These are phyloP conservation scores for Ashbya aceris DNA, from an alignment of 1,139 yeast genomes.

Conservation along the genomic window DNA sequence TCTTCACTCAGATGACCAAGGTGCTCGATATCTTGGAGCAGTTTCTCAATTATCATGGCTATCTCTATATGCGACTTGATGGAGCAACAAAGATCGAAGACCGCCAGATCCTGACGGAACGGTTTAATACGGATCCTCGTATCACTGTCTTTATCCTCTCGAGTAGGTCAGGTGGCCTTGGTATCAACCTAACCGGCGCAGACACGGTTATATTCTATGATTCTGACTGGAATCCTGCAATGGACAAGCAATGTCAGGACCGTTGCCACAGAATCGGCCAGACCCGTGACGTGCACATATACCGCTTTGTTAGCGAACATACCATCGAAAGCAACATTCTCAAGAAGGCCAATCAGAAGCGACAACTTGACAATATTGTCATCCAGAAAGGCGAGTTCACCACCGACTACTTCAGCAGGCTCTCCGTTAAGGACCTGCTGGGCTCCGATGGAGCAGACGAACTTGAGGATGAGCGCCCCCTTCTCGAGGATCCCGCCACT, in stretches of 20 bases:
- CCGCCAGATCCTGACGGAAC: slow-evolving; percentile 85
- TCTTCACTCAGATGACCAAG: slow-evolving; percentile 97
- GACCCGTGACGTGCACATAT: slow-evolving; percentile 93
- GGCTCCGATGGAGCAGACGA: slow-evolving; percentile 48
- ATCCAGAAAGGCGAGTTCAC: slow-evolving; percentile 98
- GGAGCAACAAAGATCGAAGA: slow-evolving; percentile 98
- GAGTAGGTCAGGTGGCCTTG: slow-evolving; percentile 96
- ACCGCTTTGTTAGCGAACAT: slow-evolving; percentile 89
- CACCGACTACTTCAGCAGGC: slow-evolving; percentile 85
- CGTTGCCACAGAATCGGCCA: slow-evolving; percentile 99
- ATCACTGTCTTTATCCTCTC: slow-evolving; percentile 89
- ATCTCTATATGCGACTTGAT: slow-evolving; percentile 87
- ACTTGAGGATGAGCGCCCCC: slow-evolving; percentile 30
- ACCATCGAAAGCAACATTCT: slow-evolving; percentile 94
- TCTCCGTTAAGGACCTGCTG: slow-evolving; percentile 81
- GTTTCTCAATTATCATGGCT: slow-evolving; percentile 89
- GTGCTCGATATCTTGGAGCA: slow-evolving; percentile 90
- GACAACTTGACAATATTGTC: slow-evolving; percentile 89
- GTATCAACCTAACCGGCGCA: slow-evolving; percentile 96
- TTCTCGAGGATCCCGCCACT: slow-evolving; percentile 28
- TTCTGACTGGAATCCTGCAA: slow-evolving; percentile 99
- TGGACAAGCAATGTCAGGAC: slow-evolving; percentile 99
- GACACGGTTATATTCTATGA: slow-evolving; percentile 98
- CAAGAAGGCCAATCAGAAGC: slow-evolving; percentile 89
- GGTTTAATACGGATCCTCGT: slow-evolving; percentile 77